Percentiles rank a stretch among this genome's conserved stretches.
These are phyloP conservation scores for Suhomyces sp. DNA, from an alignment of 805 yeast genomes.

Conservation along the genomic window DNA sequence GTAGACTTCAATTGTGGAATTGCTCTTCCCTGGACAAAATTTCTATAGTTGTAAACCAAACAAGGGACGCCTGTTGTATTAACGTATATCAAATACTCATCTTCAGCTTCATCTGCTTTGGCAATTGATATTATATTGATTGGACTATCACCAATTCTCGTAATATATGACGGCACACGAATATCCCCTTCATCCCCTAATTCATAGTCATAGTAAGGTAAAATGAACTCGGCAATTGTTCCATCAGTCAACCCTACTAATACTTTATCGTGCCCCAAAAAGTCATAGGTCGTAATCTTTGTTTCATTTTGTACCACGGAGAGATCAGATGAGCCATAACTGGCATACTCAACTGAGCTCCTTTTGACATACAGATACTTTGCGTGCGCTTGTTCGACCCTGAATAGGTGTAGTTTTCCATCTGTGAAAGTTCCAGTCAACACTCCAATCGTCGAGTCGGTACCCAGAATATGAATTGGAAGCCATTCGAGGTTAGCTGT, in stretches of 20 bases:
- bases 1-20: conserved; percentile 23
- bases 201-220: conserved; percentile 33
- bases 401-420: conserved; percentile 54
- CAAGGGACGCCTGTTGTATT: conserved; percentile 31
- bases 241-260: conserved; percentile 64
- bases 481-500: conserved; percentile 41
- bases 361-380: conserved; percentile 15
- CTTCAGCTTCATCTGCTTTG: conserved; percentile 22
- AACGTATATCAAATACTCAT: conserved; percentile 23
- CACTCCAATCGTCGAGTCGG: conserved; percentile 33
- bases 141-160: conserved; percentile 32
- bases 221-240: conserved; percentile 53
- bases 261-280: conserved; percentile 42
- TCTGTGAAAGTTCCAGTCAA: conserved; percentile 56
- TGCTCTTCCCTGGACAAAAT: conserved; percentile 29
- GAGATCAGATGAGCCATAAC: conserved; percentile 15
- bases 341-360: conserved; percentile 24
- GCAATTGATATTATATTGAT: conserved; percentile 22
- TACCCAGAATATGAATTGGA: conserved; percentile 30
- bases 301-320: not conserved
- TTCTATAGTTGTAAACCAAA: conserved; percentile 24
- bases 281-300: conserved; percentile 48
- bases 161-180: conserved; percentile 31
- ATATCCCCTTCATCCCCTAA: conserved; percentile 19
- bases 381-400: conserved; percentile 28